These are phyloP conservation scores for Tolypocladium album DNA, from an alignment of 2,329 filamentous ascomycete genomes.

Conservation along the genomic window DNA sequence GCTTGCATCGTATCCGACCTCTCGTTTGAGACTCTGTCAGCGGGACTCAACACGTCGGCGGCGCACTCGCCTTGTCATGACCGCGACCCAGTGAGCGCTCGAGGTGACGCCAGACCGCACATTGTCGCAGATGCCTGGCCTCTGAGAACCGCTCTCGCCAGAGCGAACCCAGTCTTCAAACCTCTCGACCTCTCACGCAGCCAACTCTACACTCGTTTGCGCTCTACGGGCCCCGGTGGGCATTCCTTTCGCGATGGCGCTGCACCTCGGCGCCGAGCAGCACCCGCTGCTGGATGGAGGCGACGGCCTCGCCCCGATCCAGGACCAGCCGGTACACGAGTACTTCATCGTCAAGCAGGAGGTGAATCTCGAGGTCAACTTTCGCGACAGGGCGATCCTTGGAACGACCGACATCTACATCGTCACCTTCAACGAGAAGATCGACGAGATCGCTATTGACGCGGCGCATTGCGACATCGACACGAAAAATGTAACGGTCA, in stretches of 20 bases:
- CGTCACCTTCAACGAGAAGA: slow-evolving; percentile 48
- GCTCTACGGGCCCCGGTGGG: too few relatives aligned
- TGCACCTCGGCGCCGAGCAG: slow-evolving; percentile 2
- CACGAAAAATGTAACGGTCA: slow-evolving; percentile 39
- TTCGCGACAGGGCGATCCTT: slow-evolving; percentile 60
- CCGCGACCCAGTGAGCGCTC: not conserved
- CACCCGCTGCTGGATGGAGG: slow-evolving; percentile 19
- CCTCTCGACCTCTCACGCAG: not conserved
- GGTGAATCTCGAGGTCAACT: slow-evolving; percentile 82
- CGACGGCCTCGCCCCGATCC: slow-evolving; percentile 20
- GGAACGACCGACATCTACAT: slow-evolving; percentile 78
- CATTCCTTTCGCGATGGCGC: slow-evolving; percentile 2
- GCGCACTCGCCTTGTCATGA: not conserved
- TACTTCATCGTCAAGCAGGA: slow-evolving; percentile 67
- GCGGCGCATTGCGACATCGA: slow-evolving; percentile 53
- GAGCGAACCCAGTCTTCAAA: not conserved
- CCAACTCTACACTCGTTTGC: not conserved
- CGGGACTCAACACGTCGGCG: not conserved
- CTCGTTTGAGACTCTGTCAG: not conserved
- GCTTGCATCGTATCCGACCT: not conserved
- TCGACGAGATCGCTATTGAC: slow-evolving; percentile 48
- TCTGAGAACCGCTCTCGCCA: not conserved
- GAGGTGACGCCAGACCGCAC: not conserved
- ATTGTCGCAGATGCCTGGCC: not conserved
- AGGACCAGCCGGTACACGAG: slow-evolving; percentile 25